Evolutionary conservation across 371 early-diverging fungal genomes (phyloP), one percentile per base, ranked within the genome.

Genomic region (Mucor saturninus): DNA sequence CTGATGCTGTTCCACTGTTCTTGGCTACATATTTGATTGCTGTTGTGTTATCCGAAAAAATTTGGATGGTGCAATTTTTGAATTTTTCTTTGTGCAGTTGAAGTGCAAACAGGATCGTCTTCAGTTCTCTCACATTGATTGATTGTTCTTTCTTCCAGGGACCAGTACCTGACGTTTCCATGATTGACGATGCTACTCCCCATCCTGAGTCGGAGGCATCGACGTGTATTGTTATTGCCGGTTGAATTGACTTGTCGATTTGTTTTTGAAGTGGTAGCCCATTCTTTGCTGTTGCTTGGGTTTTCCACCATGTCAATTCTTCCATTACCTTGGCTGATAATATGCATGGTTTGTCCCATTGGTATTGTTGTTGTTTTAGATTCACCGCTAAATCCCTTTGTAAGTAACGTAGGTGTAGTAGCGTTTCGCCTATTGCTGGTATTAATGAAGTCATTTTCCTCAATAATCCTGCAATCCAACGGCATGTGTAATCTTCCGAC

Each of bases 11-110:
- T 45, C 67, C 62, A 31, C 65, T 69, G 0, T 54, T 35, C 31
- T 67, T 66, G 13, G 39, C 40, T 0, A 37, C 59, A 50, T 73
- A 73, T 40, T 66, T 68, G 6, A 73, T 26, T 1, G 64, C 69
- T 37, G 73, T 73, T n/a, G 26, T 68, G 60, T 62, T 73, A 64
- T 73, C 69, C 0, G 54, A 14, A n/a, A 35, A 59, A 0, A 72
- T 56, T 40, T 54, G 4, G 35, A 42, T 42, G 6, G 11, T 11
- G 6, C 10, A 42, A 13, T 42, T n/a, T 42, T 4, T 13, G 31
- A 8, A 3, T 14, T 51, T 32, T 50, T 43, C 56, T 43, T 45
- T 31, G 40, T 51, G 55, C 5, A 68, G 38, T 21, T 31, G 48
- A 2, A 57, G 13, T 2, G 62, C 70, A 39, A 55, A 67, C 0